These are phyloP conservation scores for Ceratocystis albifundus DNA, from an alignment of 2,329 filamentous ascomycete genomes.

Conservation along the genomic window DNA sequence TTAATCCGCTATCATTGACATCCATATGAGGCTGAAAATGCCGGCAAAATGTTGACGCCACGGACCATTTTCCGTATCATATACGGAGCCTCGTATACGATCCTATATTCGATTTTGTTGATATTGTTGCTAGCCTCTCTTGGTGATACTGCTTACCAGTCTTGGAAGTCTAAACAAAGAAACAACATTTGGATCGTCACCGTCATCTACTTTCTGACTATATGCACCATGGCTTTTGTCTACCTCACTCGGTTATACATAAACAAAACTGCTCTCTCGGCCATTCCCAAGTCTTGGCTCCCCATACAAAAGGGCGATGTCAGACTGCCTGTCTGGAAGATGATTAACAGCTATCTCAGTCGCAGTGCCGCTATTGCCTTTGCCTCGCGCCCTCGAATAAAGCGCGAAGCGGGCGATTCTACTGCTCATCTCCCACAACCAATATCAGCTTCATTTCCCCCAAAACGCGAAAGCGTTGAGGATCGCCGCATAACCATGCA, in stretches of 20 bases:
- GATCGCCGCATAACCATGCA: neutral
- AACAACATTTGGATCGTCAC: conserved; percentile 77
- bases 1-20: conserved; percentile 23
- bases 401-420: conserved; percentile 1
- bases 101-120: conserved; percentile 62
- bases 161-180: conserved; percentile 51
- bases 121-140: conserved; percentile 69
- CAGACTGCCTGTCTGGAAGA: conserved; percentile 57
- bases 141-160: conserved; percentile 68
- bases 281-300: conserved; percentile 77
- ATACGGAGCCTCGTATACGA: conserved; percentile 66
- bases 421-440: neutral
- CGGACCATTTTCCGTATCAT: conserved; percentile 62
- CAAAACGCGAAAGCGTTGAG: conserved; percentile 1
- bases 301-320: conserved; percentile 80
- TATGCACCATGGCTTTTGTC: conserved; percentile 59
- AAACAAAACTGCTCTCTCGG: conserved; percentile 63
- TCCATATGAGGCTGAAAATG: conserved; percentile 13
- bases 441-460: neutral
- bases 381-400: conserved; percentile 55
- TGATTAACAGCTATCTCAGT: conserved; percentile 61
- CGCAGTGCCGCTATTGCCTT: conserved; percentile 73
- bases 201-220: conserved; percentile 61
- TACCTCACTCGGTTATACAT: conserved; percentile 80
- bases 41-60: conserved; percentile 33